These are phyloP conservation scores for Cyberlindnera maritima DNA, from an alignment of 805 yeast genomes.

Conservation along the genomic window DNA sequence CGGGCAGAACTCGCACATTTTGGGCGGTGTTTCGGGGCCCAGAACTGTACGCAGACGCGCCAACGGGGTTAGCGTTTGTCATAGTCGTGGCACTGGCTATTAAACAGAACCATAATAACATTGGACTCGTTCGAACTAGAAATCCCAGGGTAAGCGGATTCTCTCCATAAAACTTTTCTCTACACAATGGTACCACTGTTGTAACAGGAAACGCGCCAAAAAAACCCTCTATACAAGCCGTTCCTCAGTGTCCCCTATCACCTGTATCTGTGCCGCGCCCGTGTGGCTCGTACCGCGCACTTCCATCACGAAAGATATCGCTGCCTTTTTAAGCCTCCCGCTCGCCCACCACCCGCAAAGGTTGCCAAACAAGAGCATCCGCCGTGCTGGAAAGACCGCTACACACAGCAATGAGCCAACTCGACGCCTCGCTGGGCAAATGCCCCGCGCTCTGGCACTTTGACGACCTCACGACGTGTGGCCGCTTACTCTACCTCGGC, in stretches of 20 bases:
- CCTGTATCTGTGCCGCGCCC: background rate
- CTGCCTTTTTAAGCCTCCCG: background rate
- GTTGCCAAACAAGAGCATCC: background rate
- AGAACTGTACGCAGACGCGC: too few relatives aligned
- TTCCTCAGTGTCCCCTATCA: background rate
- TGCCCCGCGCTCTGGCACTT: slow-evolving; percentile 44
- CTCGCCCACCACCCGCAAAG: background rate
- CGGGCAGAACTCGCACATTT: too few relatives aligned
- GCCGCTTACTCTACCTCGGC: slow-evolving; percentile 40
- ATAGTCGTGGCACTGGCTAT: too few relatives aligned
- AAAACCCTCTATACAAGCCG: too few relatives aligned
- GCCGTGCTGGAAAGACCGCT: background rate
- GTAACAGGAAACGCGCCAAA: too few relatives aligned
- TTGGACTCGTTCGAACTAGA: too few relatives aligned
- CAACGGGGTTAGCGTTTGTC: too few relatives aligned
- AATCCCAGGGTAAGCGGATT: too few relatives aligned
- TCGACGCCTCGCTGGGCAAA: slow-evolving; percentile 9
- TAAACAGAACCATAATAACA: too few relatives aligned
- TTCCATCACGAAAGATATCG: background rate
- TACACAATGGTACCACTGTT: too few relatives aligned
- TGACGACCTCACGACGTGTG: slow-evolving; percentile 59
- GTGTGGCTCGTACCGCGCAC: background rate
- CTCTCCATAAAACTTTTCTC: too few relatives aligned
- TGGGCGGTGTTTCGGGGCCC: too few relatives aligned
- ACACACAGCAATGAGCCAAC: slow-evolving; percentile 5